A percentile compares a stretch with the other conserved stretches of the same genome.
Conservation (phyloP, 345 rosid genomes). For the Orychophragmus violaceus region DNA sequence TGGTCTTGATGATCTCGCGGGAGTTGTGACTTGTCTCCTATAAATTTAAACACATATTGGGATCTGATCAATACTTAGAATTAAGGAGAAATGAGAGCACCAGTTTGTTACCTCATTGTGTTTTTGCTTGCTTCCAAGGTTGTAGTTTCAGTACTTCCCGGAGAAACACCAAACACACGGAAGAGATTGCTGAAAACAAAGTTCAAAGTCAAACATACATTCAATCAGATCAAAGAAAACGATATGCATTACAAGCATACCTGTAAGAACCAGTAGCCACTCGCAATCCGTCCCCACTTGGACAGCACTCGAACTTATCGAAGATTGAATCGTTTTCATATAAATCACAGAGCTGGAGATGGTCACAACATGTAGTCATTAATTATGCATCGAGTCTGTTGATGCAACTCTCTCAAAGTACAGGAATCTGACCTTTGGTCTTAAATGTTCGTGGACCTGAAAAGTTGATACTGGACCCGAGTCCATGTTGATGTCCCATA, state of each 20-base stretch:
- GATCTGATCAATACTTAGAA: background rate
- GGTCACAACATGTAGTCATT: background rate
- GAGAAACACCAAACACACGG: conserved; percentile 78
- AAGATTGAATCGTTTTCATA: conserved; percentile 97
- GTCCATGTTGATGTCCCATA: conserved; percentile 99
- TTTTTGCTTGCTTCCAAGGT: conserved; percentile 98
- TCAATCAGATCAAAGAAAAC: background rate
- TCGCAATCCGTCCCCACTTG: conserved; percentile 85
- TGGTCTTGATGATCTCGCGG: conserved; percentile 78
- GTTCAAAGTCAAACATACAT: background rate
- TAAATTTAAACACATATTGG: background rate
- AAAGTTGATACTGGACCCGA: conserved; percentile 94
- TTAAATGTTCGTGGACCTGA: conserved; percentile 83
- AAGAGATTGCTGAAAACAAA: conserved; percentile 65
- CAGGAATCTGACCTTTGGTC: conserved; percentile 60
- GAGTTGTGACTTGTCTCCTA: conserved; percentile 76
- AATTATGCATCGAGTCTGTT: background rate
- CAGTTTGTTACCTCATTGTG: conserved; percentile 71
- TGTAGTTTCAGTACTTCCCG: conserved; percentile 69
- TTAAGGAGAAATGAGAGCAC: background rate
- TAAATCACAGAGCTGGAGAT: conserved; percentile 82
- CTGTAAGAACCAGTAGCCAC: conserved; percentile 97
- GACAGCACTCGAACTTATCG: conserved; percentile 96
- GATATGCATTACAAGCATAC: conserved; percentile 23
- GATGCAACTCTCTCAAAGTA: background rate